A percentile compares a stretch with the other conserved stretches of the same genome.
Conservation (phyloP, 1,139 yeast genomes). For the Suhomyces atakaporum region DNA sequence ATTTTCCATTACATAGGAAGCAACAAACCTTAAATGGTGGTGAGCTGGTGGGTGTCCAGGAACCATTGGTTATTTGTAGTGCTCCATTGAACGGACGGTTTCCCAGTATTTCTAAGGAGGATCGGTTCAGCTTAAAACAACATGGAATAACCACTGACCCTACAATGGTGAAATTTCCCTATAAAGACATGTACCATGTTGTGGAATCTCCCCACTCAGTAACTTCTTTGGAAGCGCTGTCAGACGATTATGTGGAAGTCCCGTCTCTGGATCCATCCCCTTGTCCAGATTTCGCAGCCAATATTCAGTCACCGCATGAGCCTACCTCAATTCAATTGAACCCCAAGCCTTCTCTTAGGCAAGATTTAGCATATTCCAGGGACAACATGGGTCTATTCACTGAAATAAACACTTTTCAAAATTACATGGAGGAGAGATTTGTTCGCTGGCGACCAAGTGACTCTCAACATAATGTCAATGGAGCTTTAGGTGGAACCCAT, state of each 20-base stretch:
- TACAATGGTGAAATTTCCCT: too few species aligned
- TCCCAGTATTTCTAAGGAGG: too few species aligned
- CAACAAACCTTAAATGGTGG: too few species aligned
- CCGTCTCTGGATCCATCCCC: conserved; percentile 5
- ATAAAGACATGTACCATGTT: too few species aligned
- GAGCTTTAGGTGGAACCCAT: conserved; percentile 39
- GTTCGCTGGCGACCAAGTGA: conserved; percentile 54
- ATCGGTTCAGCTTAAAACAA: too few species aligned
- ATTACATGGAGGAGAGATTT: conserved; percentile 53
- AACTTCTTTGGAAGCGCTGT: not conserved
- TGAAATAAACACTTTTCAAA: conserved; percentile 32
- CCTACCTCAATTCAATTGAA: conserved; percentile 10
- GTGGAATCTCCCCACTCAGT: not conserved
- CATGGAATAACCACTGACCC: too few species aligned
- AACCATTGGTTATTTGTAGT: too few species aligned
- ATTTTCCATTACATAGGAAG: too few species aligned
- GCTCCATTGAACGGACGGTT: too few species aligned
- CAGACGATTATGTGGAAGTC: conserved; percentile 1
- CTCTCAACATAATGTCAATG: conserved; percentile 42
- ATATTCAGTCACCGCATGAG: conserved; percentile 14
- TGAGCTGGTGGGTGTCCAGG: too few species aligned
- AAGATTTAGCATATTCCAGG: conserved; percentile 5
- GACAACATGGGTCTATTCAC: conserved; percentile 2
- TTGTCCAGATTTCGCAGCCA: conserved; percentile 9
- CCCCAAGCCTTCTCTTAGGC: conserved; percentile 3